Evolutionary conservation across 129 eudicot species (phyloP).

Genomic region (Saussurea involucrata): DNA sequence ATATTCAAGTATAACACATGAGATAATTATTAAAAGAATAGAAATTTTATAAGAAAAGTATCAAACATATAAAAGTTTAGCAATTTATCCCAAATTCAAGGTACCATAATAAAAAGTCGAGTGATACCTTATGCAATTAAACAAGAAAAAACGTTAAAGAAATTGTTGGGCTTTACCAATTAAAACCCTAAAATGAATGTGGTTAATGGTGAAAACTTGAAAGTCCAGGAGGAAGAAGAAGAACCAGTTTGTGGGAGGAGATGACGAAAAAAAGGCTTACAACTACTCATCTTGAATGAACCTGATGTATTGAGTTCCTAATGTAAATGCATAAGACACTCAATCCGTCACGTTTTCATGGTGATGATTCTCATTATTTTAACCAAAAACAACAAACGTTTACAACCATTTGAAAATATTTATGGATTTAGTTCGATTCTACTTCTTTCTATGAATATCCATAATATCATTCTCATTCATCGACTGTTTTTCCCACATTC

Average conservation of each 20-base stretch:
- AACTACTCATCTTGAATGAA: too few relatives aligned
- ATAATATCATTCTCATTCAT: not conserved
- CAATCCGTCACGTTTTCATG: not conserved
- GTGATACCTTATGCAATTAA: not conserved
- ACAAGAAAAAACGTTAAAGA: too few relatives aligned
- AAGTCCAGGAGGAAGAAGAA: not conserved
- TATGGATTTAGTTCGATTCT: not conserved
- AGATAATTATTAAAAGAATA: not conserved
- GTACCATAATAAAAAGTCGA: too few relatives aligned
- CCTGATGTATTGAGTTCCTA: not conserved
- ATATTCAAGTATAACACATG: too few relatives aligned
- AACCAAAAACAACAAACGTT: not conserved
- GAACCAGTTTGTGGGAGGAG: constrained; percentile 78
- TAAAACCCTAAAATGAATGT: not conserved
- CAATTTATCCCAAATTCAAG: not conserved
- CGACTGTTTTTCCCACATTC: not conserved
- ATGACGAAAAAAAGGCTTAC: constrained; percentile 67
- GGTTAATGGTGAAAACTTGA: not conserved
- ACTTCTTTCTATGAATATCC: not conserved
- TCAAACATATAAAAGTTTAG: not conserved
- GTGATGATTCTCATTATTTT: not conserved
- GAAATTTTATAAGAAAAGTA: not conserved
- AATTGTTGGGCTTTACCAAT: not conserved
- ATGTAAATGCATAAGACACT: too few relatives aligned
- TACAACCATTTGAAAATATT: not conserved